Percentiles rank a stretch among this genome's conserved stretches.
These are phyloP conservation scores for Tylopilus sp. DNA, from an alignment of 1,284 basidiomycete genomes.

Conservation along the genomic window DNA sequence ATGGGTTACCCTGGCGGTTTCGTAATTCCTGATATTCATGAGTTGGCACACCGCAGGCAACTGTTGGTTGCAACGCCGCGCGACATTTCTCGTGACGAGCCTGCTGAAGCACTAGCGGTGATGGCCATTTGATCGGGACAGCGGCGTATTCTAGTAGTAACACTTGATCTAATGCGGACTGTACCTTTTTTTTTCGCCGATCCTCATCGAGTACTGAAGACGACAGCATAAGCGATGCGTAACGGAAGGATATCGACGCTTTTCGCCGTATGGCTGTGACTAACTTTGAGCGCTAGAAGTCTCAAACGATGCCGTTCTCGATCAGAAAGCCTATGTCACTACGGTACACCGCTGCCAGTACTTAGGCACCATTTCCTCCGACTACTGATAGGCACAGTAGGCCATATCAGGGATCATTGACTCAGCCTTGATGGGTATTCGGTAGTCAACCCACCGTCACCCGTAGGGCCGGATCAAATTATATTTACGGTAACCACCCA, in stretches of 20 bases:
- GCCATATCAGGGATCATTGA: not conserved
- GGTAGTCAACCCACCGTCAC: not conserved
- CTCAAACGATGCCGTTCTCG: too few species aligned
- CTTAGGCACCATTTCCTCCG: too few species aligned
- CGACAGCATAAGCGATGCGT: too few species aligned
- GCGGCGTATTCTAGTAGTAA: not conserved
- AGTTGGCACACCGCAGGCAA: conserved; percentile 26
- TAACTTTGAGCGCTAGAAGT: too few species aligned
- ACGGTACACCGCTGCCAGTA: too few species aligned
- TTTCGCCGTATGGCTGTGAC: too few species aligned
- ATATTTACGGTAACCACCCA: too few species aligned
- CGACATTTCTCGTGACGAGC: conserved; percentile 35
- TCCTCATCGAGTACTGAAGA: too few species aligned
- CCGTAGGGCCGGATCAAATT: too few species aligned
- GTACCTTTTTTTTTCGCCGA: not conserved
- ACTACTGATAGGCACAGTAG: not conserved
- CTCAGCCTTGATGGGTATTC: not conserved
- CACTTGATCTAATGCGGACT: not conserved
- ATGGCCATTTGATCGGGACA: conserved; percentile 11
- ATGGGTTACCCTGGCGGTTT: conserved; percentile 41
- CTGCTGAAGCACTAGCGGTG: conserved; percentile 23
- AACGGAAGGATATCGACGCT: too few species aligned
- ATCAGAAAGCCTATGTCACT: too few species aligned
- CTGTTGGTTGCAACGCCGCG: conserved; percentile 42
- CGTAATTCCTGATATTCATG: conserved; percentile 41